Conservation (phyloP, 768 basidiomycete genomes). For the Lenzites betulinus region DNA sequence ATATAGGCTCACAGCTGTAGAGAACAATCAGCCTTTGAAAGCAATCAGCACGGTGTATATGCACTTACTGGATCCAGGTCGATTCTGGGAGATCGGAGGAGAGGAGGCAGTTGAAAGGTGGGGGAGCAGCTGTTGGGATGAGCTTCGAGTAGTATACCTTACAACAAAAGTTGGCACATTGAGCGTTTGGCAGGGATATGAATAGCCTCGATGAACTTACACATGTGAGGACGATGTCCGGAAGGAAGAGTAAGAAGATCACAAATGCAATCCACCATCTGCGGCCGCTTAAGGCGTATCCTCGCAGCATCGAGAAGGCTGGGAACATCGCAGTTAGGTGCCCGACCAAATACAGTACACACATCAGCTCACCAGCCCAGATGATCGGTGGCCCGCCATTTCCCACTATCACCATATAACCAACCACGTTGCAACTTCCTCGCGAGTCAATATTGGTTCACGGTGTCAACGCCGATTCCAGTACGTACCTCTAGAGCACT, state of each 20-base stretch:
- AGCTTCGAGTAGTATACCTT: slow-evolving; percentile 8
- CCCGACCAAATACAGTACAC: background rate
- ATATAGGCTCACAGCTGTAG: background rate
- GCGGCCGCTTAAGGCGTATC: slow-evolving; percentile 10
- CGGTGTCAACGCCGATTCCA: no score
- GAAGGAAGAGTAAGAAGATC: background rate
- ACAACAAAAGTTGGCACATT: background rate
- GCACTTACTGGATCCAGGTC: slow-evolving; percentile 6
- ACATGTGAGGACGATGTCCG: background rate
- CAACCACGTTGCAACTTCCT: slow-evolving; percentile 4
- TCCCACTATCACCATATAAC: slow-evolving; percentile 3
- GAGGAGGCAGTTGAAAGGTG: slow-evolving; percentile 8
- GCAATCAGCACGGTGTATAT: no score
- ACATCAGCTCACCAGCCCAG: slow-evolving; percentile 2
- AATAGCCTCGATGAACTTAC: background rate
- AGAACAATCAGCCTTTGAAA: background rate
- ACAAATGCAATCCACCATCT: slow-evolving; percentile 2
- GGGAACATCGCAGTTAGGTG: background rate
- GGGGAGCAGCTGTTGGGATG: background rate
- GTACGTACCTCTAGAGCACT: background rate
- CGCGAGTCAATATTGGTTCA: background rate
- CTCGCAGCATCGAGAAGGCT: slow-evolving; percentile 12
- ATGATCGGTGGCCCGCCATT: slow-evolving; percentile 11
- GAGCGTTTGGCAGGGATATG: background rate
- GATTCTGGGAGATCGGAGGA: background rate